Conservation (phyloP, 202 grass and related monocot species). For the Bolboschoenoplectus hybrid region DNA sequence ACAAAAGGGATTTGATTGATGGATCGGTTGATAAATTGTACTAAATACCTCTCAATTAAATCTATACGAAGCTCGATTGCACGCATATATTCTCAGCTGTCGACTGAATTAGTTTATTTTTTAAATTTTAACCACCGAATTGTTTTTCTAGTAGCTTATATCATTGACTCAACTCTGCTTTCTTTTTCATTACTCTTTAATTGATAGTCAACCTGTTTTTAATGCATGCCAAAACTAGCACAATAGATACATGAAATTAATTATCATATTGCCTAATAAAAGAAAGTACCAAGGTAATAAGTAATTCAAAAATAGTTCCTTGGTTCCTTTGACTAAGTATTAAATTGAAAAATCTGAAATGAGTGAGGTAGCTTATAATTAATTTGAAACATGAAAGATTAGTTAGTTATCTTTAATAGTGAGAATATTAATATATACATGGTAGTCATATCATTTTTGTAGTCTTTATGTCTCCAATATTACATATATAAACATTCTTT, state of each 20-base stretch:
- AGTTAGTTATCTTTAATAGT: background rate
- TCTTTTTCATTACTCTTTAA: background rate
- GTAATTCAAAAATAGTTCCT: background rate
- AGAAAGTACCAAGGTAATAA: background rate
- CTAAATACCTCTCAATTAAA: too few species aligned
- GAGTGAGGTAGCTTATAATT: background rate
- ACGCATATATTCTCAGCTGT: background rate
- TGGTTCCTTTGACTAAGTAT: background rate
- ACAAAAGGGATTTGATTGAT: background rate
- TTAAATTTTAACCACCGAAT: background rate
- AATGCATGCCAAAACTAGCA: background rate
- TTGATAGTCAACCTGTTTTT: background rate
- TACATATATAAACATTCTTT: background rate
- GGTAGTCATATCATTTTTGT: background rate
- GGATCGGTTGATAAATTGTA: background rate
- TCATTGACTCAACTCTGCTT: background rate
- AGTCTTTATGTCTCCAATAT: background rate
- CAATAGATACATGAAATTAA: background rate
- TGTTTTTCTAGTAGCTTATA: background rate
- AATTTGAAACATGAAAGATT: background rate
- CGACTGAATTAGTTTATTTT: constrained; percentile 6
- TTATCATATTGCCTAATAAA: background rate
- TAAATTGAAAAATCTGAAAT: background rate
- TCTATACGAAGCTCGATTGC: background rate
- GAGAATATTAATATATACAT: background rate